Conservation (phyloP, 768 basidiomycete species). For the Hebeloma cylindrosporum region DNA sequence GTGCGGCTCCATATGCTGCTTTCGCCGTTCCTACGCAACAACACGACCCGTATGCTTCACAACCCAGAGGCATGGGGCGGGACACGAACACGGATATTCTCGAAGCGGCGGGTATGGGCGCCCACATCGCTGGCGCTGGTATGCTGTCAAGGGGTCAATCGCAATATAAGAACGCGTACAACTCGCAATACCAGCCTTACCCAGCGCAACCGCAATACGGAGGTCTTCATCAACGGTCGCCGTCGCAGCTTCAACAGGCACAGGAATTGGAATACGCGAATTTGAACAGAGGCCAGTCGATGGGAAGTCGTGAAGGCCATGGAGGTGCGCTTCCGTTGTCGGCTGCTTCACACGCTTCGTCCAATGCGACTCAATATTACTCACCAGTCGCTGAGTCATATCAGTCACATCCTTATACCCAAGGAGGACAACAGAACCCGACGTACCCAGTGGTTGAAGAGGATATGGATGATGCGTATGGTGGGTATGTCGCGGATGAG, state of each 20-base stretch:
- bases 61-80: background rate
- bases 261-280: conserved; percentile 8
- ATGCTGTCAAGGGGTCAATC: conserved; percentile 17
- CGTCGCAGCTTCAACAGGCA: conserved; percentile 11
- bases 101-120: conserved; percentile 29
- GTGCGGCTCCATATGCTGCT: conserved; percentile 38
- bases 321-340: conserved; percentile 4
- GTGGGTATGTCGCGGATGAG: conserved; percentile 30
- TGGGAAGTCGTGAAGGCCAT: background rate
- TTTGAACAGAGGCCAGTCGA: conserved; percentile 9
- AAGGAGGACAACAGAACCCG: background rate
- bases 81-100: conserved; percentile 21
- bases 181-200: conserved; percentile 16
- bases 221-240: conserved; percentile 12
- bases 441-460: conserved; percentile 20
- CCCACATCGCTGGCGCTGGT: conserved; percentile 23
- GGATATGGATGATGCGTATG: conserved; percentile 32
- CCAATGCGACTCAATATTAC: conserved; percentile 3
- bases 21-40: conserved; percentile 31
- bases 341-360: background rate
- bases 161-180: conserved; percentile 10
- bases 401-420: conserved; percentile 3
- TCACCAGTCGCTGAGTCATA: conserved; percentile 7
- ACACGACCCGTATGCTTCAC: background rate
- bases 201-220: conserved; percentile 5